These are phyloP conservation scores for Perkinsus chesapeaki DNA, from an alignment of 169 alveolate genomes.

Conservation along the genomic window DNA sequence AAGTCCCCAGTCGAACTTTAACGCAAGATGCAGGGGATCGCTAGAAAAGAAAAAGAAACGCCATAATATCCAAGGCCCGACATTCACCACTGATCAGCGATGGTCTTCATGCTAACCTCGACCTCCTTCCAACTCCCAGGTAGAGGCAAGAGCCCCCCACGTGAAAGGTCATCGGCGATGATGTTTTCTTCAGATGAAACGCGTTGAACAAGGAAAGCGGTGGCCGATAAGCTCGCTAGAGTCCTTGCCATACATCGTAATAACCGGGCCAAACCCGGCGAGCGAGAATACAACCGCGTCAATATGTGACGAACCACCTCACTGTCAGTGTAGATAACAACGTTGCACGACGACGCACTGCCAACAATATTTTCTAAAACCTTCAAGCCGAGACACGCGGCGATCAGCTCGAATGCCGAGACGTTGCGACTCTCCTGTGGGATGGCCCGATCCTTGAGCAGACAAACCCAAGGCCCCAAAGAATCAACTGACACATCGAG, in stretches of 20 bases:
- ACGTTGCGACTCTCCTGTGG: neutral
- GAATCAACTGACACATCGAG: neutral
- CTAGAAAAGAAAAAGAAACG: too few relatives aligned
- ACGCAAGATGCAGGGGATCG: too few relatives aligned
- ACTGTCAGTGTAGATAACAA: neutral
- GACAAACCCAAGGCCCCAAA: neutral
- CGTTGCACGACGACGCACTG: neutral
- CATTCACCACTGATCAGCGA: neutral
- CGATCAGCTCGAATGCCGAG: neutral
- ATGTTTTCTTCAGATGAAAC: neutral
- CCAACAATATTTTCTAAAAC: neutral
- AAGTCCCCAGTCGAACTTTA: too few relatives aligned
- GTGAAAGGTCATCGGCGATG: neutral
- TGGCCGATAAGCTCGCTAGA: neutral
- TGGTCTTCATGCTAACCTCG: neutral
- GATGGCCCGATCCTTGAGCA: neutral
- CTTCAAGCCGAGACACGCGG: neutral
- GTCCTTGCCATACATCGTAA: neutral
- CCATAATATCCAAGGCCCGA: too few relatives aligned
- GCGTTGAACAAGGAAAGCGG: neutral
- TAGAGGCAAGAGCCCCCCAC: neutral
- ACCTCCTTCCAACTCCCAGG: neutral
- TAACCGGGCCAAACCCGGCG: neutral
- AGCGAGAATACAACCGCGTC: neutral
- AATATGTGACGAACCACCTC: neutral